phyloP scores from a whole-genome alignment of 2,329 filamentous ascomycete species.

The Beauveria rudraprayagi region DNA sequence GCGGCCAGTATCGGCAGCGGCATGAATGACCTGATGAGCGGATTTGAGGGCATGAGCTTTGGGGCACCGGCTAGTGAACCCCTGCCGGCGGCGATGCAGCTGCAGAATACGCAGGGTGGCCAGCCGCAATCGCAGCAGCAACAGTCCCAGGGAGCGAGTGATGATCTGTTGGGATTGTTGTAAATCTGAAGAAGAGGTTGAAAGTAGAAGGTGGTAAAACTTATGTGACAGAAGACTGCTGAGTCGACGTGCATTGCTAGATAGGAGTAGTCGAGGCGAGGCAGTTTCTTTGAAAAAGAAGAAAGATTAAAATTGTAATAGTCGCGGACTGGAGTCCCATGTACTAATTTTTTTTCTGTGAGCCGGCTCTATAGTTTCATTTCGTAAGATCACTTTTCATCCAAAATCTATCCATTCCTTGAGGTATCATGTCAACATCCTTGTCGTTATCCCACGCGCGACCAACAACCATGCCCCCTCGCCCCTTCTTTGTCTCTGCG shows the following conservation, averaged over 20 bases:
- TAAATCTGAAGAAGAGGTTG: conserved; percentile 20
- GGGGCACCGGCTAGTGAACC: conserved; percentile 52
- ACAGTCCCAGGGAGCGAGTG: conserved; percentile 48
- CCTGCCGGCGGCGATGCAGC: conserved; percentile 54
- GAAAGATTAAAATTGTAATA: conserved; percentile 4
- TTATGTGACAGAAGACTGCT: too few species aligned
- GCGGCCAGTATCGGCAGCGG: conserved; percentile 43
- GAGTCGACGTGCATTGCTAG: not conserved
- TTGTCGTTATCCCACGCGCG: not conserved
- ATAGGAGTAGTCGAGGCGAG: not conserved
- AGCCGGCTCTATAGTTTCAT: not conserved
- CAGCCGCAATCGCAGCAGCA: conserved; percentile 15
- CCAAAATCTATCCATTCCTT: not conserved
- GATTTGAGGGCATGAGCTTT: conserved; percentile 76
- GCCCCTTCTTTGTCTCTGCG: not conserved
- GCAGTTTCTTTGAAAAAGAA: not conserved
- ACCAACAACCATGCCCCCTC: too few species aligned
- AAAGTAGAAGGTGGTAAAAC: conserved; percentile 6
- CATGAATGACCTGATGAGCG: conserved; percentile 83
- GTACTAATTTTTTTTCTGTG: not conserved
- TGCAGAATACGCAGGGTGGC: conserved; percentile 30
- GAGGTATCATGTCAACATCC: conserved; percentile 1
- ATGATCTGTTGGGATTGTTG: conserved; percentile 48
- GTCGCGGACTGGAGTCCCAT: not conserved
- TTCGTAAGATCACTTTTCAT: not conserved